phyloP scores from a whole-genome alignment of 495 filamentous ascomycete species.

The Xylaria telfairii region DNA sequence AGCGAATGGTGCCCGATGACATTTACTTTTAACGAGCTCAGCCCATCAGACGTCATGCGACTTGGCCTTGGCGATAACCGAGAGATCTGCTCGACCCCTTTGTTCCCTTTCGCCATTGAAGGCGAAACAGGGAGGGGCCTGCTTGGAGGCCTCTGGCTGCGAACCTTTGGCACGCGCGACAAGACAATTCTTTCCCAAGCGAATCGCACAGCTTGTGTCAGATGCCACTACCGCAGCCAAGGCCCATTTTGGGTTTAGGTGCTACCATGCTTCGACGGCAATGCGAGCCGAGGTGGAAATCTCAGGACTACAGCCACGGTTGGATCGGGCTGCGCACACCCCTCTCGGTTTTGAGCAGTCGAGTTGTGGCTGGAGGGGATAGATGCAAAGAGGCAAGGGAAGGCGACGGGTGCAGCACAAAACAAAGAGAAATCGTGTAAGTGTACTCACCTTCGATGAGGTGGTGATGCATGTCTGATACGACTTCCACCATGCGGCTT shows the following conservation, averaged over 20 bases:
- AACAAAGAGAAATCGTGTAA: slow-evolving; percentile 17
- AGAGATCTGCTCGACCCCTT: slow-evolving; percentile 6
- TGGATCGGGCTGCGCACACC: not conserved
- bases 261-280: not conserved
- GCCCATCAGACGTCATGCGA: slow-evolving; percentile 26
- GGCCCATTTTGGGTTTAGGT: not conserved
- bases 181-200: slow-evolving; percentile 7
- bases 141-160: slow-evolving; percentile 19
- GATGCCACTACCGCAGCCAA: not conserved
- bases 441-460: slow-evolving; percentile 51
- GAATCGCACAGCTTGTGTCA: slow-evolving; percentile 12
- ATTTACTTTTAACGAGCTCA: slow-evolving; percentile 19
- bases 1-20: slow-evolving; percentile 25
- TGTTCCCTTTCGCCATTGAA: not conserved
- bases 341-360: not conserved
- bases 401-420: slow-evolving; percentile 9
- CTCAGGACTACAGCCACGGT: not conserved
- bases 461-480: slow-evolving; percentile 53
- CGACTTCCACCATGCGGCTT: slow-evolving; percentile 50
- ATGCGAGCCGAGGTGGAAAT: slow-evolving; percentile 1
- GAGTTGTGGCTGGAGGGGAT: not conserved
- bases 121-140: not conserved
- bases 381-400: slow-evolving; percentile 4
- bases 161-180: not conserved
- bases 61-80: slow-evolving; percentile 22